A percentile compares a stretch with the other conserved stretches of the same genome.
phyloP scores from a whole-genome alignment of 768 basidiomycete species.

The Lepiota venenata region DNA sequence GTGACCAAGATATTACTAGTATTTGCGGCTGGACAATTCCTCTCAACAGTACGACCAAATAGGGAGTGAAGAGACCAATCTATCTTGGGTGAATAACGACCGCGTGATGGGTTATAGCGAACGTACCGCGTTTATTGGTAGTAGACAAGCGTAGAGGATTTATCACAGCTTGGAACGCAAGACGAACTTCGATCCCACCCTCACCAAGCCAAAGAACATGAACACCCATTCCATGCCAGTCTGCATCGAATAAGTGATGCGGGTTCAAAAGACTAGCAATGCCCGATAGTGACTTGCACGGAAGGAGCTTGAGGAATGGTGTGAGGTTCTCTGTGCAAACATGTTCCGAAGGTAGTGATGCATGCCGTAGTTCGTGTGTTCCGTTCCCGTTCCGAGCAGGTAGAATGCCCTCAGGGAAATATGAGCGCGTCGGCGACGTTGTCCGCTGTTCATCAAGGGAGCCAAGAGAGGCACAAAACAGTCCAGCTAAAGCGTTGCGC shows the following conservation, averaged over 20 bases:
- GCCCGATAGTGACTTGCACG: slow-evolving; percentile 88
- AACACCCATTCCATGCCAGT: slow-evolving; percentile 87
- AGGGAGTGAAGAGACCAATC: slow-evolving; percentile 74
- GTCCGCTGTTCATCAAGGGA: slow-evolving; percentile 74
- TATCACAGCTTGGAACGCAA: slow-evolving; percentile 74
- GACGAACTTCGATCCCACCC: slow-evolving; percentile 57
- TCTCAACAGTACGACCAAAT: slow-evolving; percentile 64
- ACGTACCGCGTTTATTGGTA: slow-evolving; percentile 53
- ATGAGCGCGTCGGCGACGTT: slow-evolving; percentile 59
- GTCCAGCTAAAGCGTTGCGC: slow-evolving; percentile 85
- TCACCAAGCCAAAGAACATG: slow-evolving; percentile 64
- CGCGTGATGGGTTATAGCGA: background rate
- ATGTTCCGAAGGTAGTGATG: slow-evolving; percentile 74
- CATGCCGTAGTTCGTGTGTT: slow-evolving; percentile 65
- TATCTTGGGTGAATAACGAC: slow-evolving; percentile 21
- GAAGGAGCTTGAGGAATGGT: slow-evolving; percentile 91
- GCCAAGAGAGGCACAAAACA: slow-evolving; percentile 93
- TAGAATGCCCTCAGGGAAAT: slow-evolving; percentile 57
- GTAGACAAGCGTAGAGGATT: slow-evolving; percentile 64
- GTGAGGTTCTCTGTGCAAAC: slow-evolving; percentile 99
- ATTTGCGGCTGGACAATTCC: slow-evolving; percentile 66
- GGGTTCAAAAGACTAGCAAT: slow-evolving; percentile 82
- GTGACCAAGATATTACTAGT: slow-evolving; percentile 52
- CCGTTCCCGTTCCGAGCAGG: slow-evolving; percentile 36
- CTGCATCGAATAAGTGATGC: slow-evolving; percentile 81